Conservation (phyloP, 2,329 filamentous ascomycete species). For the Pseudogymnoascus sp. region DNA sequence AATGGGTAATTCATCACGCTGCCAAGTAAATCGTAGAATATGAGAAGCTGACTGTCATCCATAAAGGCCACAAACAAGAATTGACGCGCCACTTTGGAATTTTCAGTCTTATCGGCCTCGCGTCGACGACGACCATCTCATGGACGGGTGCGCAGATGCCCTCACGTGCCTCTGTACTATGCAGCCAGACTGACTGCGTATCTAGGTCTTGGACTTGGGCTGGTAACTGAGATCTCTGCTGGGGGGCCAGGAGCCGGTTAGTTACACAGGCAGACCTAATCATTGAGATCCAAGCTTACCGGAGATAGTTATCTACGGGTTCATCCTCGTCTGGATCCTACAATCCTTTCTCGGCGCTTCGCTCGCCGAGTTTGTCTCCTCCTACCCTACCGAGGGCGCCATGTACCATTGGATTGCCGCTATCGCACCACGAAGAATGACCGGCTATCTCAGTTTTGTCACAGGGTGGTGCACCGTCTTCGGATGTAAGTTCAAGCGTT, state of each 20-base stretch:
- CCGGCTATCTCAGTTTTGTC: slow-evolving; percentile 36
- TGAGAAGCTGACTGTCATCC: slow-evolving; percentile 13
- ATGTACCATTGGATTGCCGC: slow-evolving; percentile 46
- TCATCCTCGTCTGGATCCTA: slow-evolving; percentile 40
- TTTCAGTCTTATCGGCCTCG: slow-evolving; percentile 41
- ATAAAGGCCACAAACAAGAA: slow-evolving; percentile 40
- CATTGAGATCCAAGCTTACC: background rate
- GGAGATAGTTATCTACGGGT: slow-evolving; percentile 40
- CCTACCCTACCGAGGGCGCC: slow-evolving; percentile 41
- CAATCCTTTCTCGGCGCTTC: slow-evolving; percentile 40
- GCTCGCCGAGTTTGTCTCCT: slow-evolving; percentile 40
- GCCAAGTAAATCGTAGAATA: background rate
- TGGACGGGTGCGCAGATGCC: slow-evolving; percentile 30
- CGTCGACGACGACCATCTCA: slow-evolving; percentile 43
- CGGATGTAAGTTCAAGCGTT: slow-evolving; percentile 29
- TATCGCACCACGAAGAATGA: slow-evolving; percentile 35
- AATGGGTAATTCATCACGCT: slow-evolving; percentile 31
- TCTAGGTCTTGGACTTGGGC: slow-evolving; percentile 35
- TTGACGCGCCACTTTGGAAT: slow-evolving; percentile 41
- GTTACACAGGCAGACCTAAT: background rate
- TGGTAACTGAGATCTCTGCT: slow-evolving; percentile 40
- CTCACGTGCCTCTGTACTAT: background rate
- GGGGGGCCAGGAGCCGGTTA: slow-evolving; percentile 38
- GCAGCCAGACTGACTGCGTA: background rate
- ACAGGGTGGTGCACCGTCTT: slow-evolving; percentile 38